Evolutionary conservation across 768 basidiomycete species (phyloP), one percentile per base, ranked within the genome.

Genomic region (Cyclocybe cylindracea): DNA sequence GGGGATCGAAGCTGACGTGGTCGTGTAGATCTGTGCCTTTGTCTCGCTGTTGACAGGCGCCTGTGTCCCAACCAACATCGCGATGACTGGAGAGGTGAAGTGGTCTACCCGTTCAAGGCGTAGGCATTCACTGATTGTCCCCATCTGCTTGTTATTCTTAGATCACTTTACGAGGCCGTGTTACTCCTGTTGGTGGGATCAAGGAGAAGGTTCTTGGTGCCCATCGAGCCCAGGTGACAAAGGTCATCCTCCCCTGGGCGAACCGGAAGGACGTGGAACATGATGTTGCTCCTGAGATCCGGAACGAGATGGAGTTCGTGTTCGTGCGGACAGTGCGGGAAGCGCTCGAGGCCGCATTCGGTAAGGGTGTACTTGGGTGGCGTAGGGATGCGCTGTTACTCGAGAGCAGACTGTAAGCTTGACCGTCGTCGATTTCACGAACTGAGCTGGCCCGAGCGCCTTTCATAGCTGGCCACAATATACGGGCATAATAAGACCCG

Each of bases 161-260:
- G 16, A 88, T 95, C 47, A 96, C 94, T 0, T 77, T 94, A 1
- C 82, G 91, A 16, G 16, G 16, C 11, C 83, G 83, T 7, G 86
- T 93, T 34, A 89, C 86, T 0, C 83, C 92, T 4, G 89, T 96
- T 2, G 16, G 16, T 3, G 93, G 93, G 0, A 90, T 96, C 69
- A 93, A 94, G 64, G 94, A 16, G 76, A 92, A 92, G 65, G 83
- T 95, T 1, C 79, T 96, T 13, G 93, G 92, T 13, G 94, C 94
- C 0, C 92, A 95, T 66, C 84, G 94, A 5, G 91, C 91, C 2
- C 84, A 87, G 34, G 83, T 94, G 39, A 86, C 78, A 43, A 94
- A 86, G 63, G 82, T 96, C 34, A 86, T 16, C 16, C 74, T 97
- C 5, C 94, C 94, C 0, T 85, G 79, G 73, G 83, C 85, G 29